phyloP scores from a whole-genome alignment of 257 asterid genomes.

The Solanum tarijense region DNA sequence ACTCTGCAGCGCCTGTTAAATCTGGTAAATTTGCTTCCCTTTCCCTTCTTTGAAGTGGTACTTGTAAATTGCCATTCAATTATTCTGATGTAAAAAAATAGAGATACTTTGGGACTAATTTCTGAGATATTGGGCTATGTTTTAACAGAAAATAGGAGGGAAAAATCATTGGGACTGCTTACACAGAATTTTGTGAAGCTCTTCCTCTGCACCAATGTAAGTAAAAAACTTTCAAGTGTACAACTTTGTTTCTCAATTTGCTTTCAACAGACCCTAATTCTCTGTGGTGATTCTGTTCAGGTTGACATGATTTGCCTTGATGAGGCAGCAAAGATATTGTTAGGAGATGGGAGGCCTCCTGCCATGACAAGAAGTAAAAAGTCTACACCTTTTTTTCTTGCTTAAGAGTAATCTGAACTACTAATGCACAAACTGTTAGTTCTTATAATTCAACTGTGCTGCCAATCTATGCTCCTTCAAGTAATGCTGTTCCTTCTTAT shows the following conservation, averaged over 20 bases:
- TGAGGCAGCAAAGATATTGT: slow-evolving; percentile 89
- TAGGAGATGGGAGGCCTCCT: slow-evolving; percentile 73
- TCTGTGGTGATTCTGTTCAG: slow-evolving; percentile 18
- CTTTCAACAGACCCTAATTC: not conserved
- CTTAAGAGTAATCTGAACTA: not conserved
- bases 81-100: not conserved
- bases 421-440: not conserved
- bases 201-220: slow-evolving; percentile 84
- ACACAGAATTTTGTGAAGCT: slow-evolving; percentile 92
- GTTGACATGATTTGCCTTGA: slow-evolving; percentile 91
- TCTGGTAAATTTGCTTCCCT: slow-evolving; percentile 23
- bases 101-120: not conserved
- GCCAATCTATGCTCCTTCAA: not conserved
- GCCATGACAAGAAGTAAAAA: slow-evolving; percentile 82
- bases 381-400: not conserved
- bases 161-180: slow-evolving; percentile 91
- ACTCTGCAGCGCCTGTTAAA: slow-evolving; percentile 19
- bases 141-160: slow-evolving; percentile 70
- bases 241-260: not conserved
- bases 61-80: not conserved
- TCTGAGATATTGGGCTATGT: not conserved
- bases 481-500: not conserved
- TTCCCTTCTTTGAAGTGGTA: not conserved
- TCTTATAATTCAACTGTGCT: not conserved
- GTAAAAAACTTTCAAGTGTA: not conserved